A percentile compares a stretch with the other conserved stretches of the same genome.
These are phyloP conservation scores for Tetrapyrgos nigripes DNA, from an alignment of 1,284 basidiomycete genomes.

Conservation along the genomic window DNA sequence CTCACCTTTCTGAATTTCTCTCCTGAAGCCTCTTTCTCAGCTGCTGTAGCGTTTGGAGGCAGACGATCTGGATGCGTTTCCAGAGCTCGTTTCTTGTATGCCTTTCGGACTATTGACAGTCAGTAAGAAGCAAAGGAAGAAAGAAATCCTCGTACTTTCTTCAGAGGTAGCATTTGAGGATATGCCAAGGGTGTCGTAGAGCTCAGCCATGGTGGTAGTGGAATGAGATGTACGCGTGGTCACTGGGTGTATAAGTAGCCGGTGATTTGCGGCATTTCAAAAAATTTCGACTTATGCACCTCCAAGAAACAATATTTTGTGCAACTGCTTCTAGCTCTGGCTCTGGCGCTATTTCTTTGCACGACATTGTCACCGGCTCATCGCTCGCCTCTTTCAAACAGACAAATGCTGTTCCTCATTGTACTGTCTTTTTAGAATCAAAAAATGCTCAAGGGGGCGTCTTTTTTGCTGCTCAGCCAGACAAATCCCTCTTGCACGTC, in stretches of 20 bases:
- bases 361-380: conserved; percentile 76
- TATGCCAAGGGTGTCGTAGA: conserved; percentile 61
- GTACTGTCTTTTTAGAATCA: conserved; percentile 67
- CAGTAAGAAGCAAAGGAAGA: conserved; percentile 17
- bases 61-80: conserved; percentile 62
- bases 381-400: conserved; percentile 81
- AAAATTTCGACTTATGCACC: too few relatives aligned
- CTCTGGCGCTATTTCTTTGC: conserved; percentile 66
- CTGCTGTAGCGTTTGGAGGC: conserved; percentile 42
- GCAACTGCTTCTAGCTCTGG: conserved; percentile 57
- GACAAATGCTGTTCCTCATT: conserved; percentile 62
- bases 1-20: conserved; percentile 53
- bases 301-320: conserved; percentile 74
- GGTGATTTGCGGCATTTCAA: too few relatives aligned
- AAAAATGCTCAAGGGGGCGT: conserved; percentile 75
- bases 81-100: conserved; percentile 65
- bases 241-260: too few relatives aligned
- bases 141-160: conserved; percentile 47
- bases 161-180: conserved; percentile 46
- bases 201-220: conserved; percentile 52
- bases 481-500: conserved; percentile 82
- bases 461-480: conserved; percentile 76
- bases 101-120: conserved; percentile 59
- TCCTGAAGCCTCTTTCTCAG: conserved; percentile 47
- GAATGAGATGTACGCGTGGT: neutral